Base-by-base conservation (phyloP, 805 yeast genomes). In the Starmerella ratchasimensis region DNA sequence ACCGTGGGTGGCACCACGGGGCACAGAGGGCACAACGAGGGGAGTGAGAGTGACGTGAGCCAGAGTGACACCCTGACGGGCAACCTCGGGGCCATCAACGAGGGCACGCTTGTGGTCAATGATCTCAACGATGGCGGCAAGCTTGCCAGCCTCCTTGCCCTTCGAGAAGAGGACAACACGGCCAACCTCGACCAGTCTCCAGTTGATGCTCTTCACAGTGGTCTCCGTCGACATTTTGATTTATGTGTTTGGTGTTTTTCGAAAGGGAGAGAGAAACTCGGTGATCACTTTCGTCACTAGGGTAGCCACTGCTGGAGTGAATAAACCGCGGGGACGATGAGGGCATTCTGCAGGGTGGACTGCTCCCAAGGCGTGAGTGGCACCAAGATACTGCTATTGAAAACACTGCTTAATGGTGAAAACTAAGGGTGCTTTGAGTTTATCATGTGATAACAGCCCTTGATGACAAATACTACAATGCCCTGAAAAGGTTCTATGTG, bases 131-230 rank as follows among this genome's bases (percentile, higher is more conserved):
- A 90, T 78, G 64, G 94, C 72, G 61, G 97, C 99, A 64, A 90
- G 76, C 70, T 83, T 81, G 57, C 80, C 80, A 50, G 75, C 66
- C 58, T 59, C 60, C 50, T 66, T 63, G 61, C 82, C 81, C 68
- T 78, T 73, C 78, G 75, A 74, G 64, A 88, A 65, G 63, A 88
- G 79, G 67, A 86, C 94, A 65, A 90, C 81, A 74, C 99, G 94
- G 68, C 98, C 98, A 64, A 86, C 81, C 76, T 88, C 95, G 67
- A 90, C 98, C 64, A 75, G 76, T 81, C 95, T 83, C 97, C 97
- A 90, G 88, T 81, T 81, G 67, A 94, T 73, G 66, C 94, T 81
- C 74, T 82, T 80, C 68, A 90, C 90, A 65, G 80, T 68, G 64
- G 83, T 64, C 60, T 68, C 69, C 53, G 73, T 60, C 58, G 81